Percentiles rank a stretch among this genome's conserved stretches.
These are phyloP conservation scores for Volvox reticuliferus DNA, from an alignment of 139 green algal genomes.

Conservation along the genomic window DNA sequence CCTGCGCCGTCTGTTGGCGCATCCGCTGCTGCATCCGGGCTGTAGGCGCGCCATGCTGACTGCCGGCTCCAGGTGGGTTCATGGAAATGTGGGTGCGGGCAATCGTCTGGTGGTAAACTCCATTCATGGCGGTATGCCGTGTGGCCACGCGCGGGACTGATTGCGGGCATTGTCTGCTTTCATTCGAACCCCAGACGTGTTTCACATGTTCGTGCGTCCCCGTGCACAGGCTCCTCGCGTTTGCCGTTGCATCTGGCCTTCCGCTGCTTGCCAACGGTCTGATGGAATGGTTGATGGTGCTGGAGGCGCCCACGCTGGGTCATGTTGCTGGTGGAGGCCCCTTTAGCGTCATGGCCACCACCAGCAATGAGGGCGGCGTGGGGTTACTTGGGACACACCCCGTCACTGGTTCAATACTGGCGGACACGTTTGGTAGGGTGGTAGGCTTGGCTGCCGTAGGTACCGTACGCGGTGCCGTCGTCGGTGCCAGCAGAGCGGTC, in stretches of 20 bases:
- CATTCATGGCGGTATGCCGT: no score
- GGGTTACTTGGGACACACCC: not conserved
- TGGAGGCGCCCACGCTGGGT: not conserved
- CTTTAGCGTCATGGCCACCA: not conserved
- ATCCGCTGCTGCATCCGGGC: conserved; percentile 27
- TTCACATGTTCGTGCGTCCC: no score
- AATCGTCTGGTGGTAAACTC: no score
- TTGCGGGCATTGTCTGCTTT: no score
- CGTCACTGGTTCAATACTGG: not conserved
- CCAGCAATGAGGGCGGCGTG: not conserved
- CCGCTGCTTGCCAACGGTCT: not conserved
- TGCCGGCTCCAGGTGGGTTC: not conserved
- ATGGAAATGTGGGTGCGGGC: no score
- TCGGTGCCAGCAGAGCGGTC: not conserved
- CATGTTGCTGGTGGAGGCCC: not conserved
- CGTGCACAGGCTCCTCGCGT: conserved; percentile 11
- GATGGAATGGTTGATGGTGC: conserved; percentile 3
- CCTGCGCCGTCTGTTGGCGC: not conserved
- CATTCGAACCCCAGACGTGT: no score
- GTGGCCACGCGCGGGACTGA: no score
- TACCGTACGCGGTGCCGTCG: not conserved
- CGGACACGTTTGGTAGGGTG: not conserved
- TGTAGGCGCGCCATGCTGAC: not conserved
- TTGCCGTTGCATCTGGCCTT: not conserved
- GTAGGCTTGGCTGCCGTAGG: not conserved